phyloP scores from a whole-genome alignment of 2,329 filamentous ascomycete genomes.

The Onygenales sp. region DNA sequence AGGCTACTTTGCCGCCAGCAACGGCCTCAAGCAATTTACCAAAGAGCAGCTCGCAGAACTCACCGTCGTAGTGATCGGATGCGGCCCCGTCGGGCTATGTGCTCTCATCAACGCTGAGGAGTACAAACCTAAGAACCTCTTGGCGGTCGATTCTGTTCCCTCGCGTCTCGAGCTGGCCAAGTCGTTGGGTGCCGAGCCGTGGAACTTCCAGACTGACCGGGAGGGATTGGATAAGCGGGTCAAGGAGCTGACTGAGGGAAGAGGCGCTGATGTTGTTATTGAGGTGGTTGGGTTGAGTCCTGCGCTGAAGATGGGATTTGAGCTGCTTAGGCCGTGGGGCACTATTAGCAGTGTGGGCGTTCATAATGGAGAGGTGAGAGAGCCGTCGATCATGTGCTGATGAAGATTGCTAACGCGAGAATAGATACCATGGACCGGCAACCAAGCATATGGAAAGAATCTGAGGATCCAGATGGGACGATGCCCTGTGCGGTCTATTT shows the following conservation, averaged over 20 bases:
- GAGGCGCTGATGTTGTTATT: constrained; percentile 78
- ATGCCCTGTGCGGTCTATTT: constrained; percentile 64
- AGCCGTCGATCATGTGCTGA: not conserved
- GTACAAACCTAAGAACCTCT: constrained; percentile 62
- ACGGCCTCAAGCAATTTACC: constrained; percentile 59
- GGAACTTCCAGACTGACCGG: constrained; percentile 64
- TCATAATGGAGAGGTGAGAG: constrained; percentile 58
- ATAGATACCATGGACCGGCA: constrained; percentile 57
- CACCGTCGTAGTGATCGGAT: constrained; percentile 72
- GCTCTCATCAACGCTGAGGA: constrained; percentile 70
- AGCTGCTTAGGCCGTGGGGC: constrained; percentile 62
- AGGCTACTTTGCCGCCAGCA: constrained; percentile 70
- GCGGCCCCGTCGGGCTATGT: constrained; percentile 77
- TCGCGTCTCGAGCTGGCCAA: constrained; percentile 64
- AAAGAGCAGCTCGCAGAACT: constrained; percentile 52
- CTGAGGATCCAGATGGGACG: constrained; percentile 65
- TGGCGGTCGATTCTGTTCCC: constrained; percentile 71
- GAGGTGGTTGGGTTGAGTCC: constrained; percentile 65
- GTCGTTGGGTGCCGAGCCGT: constrained; percentile 67
- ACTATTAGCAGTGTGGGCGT: constrained; percentile 67
- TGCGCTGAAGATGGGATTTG: constrained; percentile 61
- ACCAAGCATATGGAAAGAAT: constrained; percentile 59
- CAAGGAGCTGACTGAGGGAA: constrained; percentile 63
- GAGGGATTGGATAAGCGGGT: constrained; percentile 59
- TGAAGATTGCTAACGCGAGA: constrained; percentile 14